Base-by-base conservation (phyloP, 2,329 filamentous ascomycete species). In the Raffaelea albimanens region DNA sequence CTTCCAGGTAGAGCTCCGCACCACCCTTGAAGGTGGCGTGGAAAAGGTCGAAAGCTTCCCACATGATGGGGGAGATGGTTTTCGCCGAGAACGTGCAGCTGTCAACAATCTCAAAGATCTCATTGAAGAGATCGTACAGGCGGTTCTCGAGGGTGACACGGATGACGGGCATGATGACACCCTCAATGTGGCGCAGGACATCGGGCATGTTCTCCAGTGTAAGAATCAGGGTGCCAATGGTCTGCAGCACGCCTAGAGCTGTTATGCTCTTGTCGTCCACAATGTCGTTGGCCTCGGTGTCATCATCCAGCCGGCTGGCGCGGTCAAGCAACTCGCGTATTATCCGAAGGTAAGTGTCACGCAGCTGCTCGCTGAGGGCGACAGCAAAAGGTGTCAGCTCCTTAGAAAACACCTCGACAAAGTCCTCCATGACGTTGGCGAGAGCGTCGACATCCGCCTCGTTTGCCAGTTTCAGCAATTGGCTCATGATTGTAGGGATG, bases 351-450 rank as follows among this genome's bases (percentile, higher is more conserved):
- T 98, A 98, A 0, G 93, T 98, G 60, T 98, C 93, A 40, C 91
- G 83, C 43, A 98, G 74, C 67, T 98, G 93, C 67, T 97, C 90
- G 60, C 89, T 95, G 4, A 98, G 74, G 4, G 93, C 93, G 29
- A 98, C 91, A 11, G 93, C 93, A 59, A 98, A 98, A 3, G 93
- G 93, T 5, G 93, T 97, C 42, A 98, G 76, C 63, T 98, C 93
- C 3, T 88, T 78, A n/a, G 93, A 91, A 61, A 98, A 98, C 2
- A 97, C 90, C 65, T 98, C 93, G 41, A 98, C 93, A 61, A 98
- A 98, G 61, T 98, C 93, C 67, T 98, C 93, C 93, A 98, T 98
- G 36, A 98, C 93, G 60, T 97, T 97, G 20, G 93, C 91, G 38
- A 98, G 74, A 5, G 93, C 90, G 65, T 98, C 93, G 43, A 98